Conservation (phyloP, 2,329 filamentous ascomycete species). For the Cladosporium halotolerans region DNA sequence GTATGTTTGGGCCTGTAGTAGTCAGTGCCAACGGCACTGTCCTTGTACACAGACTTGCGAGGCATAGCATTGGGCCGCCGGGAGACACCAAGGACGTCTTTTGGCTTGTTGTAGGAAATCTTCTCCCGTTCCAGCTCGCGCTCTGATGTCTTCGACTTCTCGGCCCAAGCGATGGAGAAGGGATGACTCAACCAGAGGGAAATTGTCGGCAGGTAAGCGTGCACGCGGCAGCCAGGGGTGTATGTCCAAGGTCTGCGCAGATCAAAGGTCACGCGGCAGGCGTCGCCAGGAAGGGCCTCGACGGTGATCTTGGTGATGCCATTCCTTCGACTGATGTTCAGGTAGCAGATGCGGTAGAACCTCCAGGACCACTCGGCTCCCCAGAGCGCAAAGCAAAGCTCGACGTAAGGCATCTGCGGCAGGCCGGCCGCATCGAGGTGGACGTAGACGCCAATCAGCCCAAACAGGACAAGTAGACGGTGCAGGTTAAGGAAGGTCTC, state of each 20-base stretch:
- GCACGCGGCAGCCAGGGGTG: constrained; percentile 53
- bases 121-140: constrained; percentile 28
- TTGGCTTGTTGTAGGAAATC: constrained; percentile 22
- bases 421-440: constrained; percentile 66
- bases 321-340: constrained; percentile 46
- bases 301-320: constrained; percentile 49
- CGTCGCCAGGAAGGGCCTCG: constrained; percentile 54
- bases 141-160: constrained; percentile 23
- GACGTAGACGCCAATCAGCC: constrained; percentile 67
- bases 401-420: constrained; percentile 66
- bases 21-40: constrained; percentile 6
- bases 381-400: constrained; percentile 73
- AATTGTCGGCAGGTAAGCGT: constrained; percentile 51
- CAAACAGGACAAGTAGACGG: constrained; percentile 64
- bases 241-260: constrained; percentile 49
- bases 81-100: neutral
- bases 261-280: constrained; percentile 55
- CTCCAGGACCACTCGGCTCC: constrained; percentile 54
- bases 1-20: constrained; percentile 8
- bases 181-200: constrained; percentile 41
- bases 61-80: constrained; percentile 11
- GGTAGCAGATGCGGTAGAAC: constrained; percentile 44
- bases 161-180: constrained; percentile 46
- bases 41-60: constrained; percentile 10
- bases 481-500: constrained; percentile 90